Conservation (phyloP, 2,329 filamentous ascomycete genomes). For the Aspergillus phoenicis region DNA sequence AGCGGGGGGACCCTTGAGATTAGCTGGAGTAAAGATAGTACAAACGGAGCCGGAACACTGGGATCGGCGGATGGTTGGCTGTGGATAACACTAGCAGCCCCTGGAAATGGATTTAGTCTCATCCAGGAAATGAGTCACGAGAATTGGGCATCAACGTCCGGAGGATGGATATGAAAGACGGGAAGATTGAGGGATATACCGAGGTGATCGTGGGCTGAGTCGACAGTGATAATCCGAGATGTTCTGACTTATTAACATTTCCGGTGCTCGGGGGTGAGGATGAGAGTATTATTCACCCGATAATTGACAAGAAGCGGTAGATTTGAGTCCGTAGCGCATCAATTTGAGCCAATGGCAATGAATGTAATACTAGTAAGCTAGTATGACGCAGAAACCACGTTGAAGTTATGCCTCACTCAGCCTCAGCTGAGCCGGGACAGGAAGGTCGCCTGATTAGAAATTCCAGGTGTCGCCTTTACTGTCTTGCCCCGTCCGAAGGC, state of each 20-base stretch:
- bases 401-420: conserved; percentile 16
- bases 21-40: not conserved
- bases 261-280: not conserved
- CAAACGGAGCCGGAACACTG: not conserved
- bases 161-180: not conserved
- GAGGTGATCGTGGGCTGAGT: not conserved
- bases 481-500: not conserved
- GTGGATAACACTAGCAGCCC: not conserved
- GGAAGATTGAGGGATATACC: conserved; percentile 1
- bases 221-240: not conserved
- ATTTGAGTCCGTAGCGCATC: conserved; percentile 1
- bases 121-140: not conserved
- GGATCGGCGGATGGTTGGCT: not conserved
- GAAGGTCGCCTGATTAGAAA: conserved; percentile 1
- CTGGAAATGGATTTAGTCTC: not conserved
- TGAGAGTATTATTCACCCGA: not conserved
- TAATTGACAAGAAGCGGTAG: conserved; percentile 5
- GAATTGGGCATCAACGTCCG: conserved; percentile 11
- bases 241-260: not conserved
- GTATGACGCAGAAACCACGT: conserved; percentile 16
- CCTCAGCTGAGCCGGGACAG: conserved; percentile 8
- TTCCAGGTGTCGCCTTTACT: not conserved
- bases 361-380: not conserved
- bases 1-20: not conserved
- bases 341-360: conserved; percentile 4